Percentiles rank a stretch among this genome's conserved stretches.
phyloP scores from a whole-genome alignment of 352 stramenopile species.

The Hyaloperonospora brassicae region DNA sequence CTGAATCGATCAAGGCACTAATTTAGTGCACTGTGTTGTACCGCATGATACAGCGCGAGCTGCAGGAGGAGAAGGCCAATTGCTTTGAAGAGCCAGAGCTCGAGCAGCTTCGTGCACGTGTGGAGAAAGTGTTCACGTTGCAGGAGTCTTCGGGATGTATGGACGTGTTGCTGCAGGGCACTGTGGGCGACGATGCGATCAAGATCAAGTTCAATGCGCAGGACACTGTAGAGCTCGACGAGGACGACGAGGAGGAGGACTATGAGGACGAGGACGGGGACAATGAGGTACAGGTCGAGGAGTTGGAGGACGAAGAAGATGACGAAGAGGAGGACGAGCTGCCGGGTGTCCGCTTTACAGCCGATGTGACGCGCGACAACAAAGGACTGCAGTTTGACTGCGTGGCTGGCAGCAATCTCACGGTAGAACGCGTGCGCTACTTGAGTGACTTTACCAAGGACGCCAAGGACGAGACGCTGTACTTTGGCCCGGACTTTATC shows the following conservation, averaged over 20 bases:
- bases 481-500: conserved; percentile 75
- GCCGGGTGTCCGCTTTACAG: conserved; percentile 69
- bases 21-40: conserved; percentile 1
- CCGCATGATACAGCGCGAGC: conserved; percentile 40
- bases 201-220: conserved; percentile 77
- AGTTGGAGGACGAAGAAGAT: conserved; percentile 39
- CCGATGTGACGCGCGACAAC: conserved; percentile 64
- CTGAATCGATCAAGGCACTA: background rate
- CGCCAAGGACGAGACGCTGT: conserved; percentile 52
- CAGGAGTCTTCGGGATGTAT: conserved; percentile 54
- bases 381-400: conserved; percentile 75
- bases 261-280: conserved; percentile 46
- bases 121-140: conserved; percentile 60
- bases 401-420: conserved; percentile 73
- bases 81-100: conserved; percentile 70
- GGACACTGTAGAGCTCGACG: conserved; percentile 62
- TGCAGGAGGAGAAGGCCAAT: conserved; percentile 80
- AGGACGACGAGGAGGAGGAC: conserved; percentile 52
- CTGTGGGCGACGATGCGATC: conserved; percentile 45
- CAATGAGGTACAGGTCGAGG: conserved; percentile 21
- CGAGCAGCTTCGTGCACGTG: conserved; percentile 55
- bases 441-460: conserved; percentile 46
- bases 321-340: conserved; percentile 53
- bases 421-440: conserved; percentile 70
- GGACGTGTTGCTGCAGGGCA: conserved; percentile 52